phyloP scores from a whole-genome alignment of 2,329 filamentous ascomycete genomes.

The Nemania sp. region DNA sequence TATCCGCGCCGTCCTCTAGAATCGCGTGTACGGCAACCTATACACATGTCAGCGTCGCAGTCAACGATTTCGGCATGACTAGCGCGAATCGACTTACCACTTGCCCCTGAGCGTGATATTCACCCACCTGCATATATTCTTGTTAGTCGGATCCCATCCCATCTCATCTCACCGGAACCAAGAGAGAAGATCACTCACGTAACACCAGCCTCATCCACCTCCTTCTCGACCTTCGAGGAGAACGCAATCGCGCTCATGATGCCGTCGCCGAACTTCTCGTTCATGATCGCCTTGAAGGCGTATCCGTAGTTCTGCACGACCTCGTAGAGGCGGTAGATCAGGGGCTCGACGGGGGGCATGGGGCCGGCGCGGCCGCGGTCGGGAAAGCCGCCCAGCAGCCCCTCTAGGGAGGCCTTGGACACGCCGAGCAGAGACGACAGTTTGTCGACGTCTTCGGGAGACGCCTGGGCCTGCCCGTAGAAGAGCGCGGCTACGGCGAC shows the following conservation, averaged over 20 bases:
- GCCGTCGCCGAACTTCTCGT: conserved; percentile 92
- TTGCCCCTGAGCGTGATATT: conserved; percentile 41
- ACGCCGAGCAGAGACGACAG: conserved; percentile 69
- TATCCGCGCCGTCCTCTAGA: no score
- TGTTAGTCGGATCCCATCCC: conserved; percentile 7
- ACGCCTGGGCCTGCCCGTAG: conserved; percentile 82
- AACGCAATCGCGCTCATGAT: conserved; percentile 98
- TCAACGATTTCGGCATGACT: neutral
- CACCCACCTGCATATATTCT: conserved; percentile 35
- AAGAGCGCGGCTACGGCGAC: conserved; percentile 87
- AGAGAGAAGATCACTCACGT: conserved; percentile 43
- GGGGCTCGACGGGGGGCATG: conserved; percentile 81
- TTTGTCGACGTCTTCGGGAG: conserved; percentile 66
- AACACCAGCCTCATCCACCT: conserved; percentile 79
- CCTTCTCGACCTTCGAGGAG: conserved; percentile 89
- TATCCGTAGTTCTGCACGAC: conserved; percentile 97
- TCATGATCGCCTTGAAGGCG: conserved; percentile 91
- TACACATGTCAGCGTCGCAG: conserved; percentile 18
- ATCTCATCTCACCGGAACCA: neutral
- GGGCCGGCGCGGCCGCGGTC: conserved; percentile 78
- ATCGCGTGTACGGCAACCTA: conserved; percentile 39
- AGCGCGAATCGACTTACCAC: conserved; percentile 32
- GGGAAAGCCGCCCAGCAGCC: conserved; percentile 72
- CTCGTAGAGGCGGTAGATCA: conserved; percentile 91
- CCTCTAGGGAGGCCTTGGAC: conserved; percentile 56